Base-by-base conservation (phyloP, 805 yeast genomes). In the Yarrowia sp. region DNA sequence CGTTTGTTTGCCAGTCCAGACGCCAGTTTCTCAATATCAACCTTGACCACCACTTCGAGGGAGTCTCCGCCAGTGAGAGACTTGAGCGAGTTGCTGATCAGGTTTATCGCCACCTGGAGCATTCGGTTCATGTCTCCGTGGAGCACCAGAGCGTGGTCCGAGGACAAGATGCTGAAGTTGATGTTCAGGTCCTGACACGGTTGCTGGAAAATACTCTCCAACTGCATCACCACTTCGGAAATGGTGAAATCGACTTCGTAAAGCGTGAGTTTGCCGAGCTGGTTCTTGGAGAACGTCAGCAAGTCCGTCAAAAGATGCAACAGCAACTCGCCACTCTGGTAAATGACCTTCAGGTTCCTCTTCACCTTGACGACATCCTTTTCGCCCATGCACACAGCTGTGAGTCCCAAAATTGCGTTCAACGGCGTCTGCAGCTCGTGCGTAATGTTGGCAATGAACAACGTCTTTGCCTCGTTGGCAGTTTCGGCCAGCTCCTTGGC, bases 401-500 rank as follows among this genome's bases (percentile, higher is more conserved):
- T 91, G 93, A 94, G 91, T 70, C 98, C 98, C 67, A 95, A 80
- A 49, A 95, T 95, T 75, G 99, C 99, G 76, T 95, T 95, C 70
- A 95, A 81, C 1, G 99, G 99, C 0, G 98, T 95, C 72, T 98
- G 85, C 74, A 95, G 82, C 79, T 95, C 99, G 76, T 92, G 97
- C 0, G 97, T 91, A 17, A 92, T 92, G 72, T 93, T 91, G 1
- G 97, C 97, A 73, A 92, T 88, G 75, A 92, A 92, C 8, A 91
- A 92, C 8, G 98, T 93, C 75, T 95, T 95, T 2, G 98, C 97
- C 72, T 95, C 98, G 76, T 94, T 94, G 0, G 99, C 99, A 36
- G 89, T 86, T 78, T 94, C 98, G 0, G 97, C 98, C 75, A 89
- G 90, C 38, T 89, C 84, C 73, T 91, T 90, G 10, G 97, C 95